Conservation (phyloP, 495 filamentous ascomycete genomes). For the Coniosporium apollinis region DNA sequence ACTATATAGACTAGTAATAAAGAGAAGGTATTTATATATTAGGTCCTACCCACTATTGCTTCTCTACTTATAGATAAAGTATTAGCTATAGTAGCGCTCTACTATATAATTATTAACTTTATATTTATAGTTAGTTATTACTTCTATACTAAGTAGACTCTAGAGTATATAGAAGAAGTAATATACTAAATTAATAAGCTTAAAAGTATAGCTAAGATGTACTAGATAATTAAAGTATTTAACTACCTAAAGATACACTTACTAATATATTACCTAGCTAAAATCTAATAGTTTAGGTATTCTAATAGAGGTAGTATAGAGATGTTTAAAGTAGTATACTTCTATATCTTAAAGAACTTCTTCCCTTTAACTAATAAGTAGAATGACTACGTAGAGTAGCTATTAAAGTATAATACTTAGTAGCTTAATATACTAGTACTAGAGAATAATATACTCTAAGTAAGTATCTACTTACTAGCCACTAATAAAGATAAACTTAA, state of each 20-base stretch:
- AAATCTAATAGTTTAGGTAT: slow-evolving; percentile 1
- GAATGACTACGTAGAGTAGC: neutral
- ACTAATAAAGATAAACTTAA: no score
- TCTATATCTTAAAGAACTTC: neutral
- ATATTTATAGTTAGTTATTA: neutral
- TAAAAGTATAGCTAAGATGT: neutral
- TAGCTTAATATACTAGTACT: neutral
- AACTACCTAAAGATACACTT: neutral
- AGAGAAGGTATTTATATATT: neutral
- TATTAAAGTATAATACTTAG: neutral
- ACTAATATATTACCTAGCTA: neutral
- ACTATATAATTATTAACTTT: neutral
- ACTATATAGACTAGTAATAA: neutral
- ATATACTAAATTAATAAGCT: neutral
- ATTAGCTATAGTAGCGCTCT: neutral
- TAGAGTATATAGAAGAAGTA: neutral
- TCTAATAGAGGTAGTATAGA: neutral
- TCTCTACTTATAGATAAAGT: neutral
- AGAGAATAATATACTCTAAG: neutral
- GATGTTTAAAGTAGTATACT: neutral
- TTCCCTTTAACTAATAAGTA: neutral
- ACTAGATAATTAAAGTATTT: neutral
- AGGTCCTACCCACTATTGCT: neutral
- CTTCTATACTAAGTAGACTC: neutral
- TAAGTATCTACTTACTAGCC: neutral